Evolutionary conservation across 495 filamentous ascomycete genomes (phyloP), one percentile per base, ranked within the genome.

Genomic region (Penicillium robsamsonii): DNA sequence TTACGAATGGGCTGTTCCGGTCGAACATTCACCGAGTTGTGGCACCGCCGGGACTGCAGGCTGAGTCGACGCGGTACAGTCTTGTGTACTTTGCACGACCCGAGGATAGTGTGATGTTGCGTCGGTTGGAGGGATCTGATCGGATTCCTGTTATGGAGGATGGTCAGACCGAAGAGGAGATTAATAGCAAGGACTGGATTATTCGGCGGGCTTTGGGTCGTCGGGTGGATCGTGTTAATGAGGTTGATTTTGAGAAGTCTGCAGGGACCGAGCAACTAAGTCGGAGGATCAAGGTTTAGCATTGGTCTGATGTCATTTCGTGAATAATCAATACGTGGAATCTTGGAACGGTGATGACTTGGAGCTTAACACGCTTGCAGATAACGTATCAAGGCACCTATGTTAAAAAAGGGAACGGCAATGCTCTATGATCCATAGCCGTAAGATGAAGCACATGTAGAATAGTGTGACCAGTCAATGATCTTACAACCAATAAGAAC

Each of bases 21-120:
- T 80, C 77, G 1, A 86, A 84, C 59, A 81, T 87, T 11, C 85
- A 88, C 64, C 76, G 85, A 4, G 85, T 88, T 17, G 79, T 83
- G 4, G 72, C 74, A 2, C 75, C 84, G 3, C 82, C 84, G 0
- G 83, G 81, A 5, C 61, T 67, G 6, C 84, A 87, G 56, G 79
- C 67, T 0, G 65, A 64, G n/a, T 66, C 57, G 31, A 74, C 75
- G 35, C 70, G 85, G 35, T 82, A 81, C 53, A 85, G 81, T 67
- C 62, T 87, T 25, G 84, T 86, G 20, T 87, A 85, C 66, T 87
- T 87, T 66, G 68, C 78, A 18, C 67, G 84, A 46, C 83, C 83
- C 2, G 82, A 83, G 60, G 81, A 87, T 67, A 62, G 76, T 15
- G 80, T 84, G 25, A 45, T 77, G 18, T 63, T 87, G 69, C 73